phyloP scores from a whole-genome alignment of 2,329 filamentous ascomycete species.

The Cephalotrichum gorgonifer region DNA sequence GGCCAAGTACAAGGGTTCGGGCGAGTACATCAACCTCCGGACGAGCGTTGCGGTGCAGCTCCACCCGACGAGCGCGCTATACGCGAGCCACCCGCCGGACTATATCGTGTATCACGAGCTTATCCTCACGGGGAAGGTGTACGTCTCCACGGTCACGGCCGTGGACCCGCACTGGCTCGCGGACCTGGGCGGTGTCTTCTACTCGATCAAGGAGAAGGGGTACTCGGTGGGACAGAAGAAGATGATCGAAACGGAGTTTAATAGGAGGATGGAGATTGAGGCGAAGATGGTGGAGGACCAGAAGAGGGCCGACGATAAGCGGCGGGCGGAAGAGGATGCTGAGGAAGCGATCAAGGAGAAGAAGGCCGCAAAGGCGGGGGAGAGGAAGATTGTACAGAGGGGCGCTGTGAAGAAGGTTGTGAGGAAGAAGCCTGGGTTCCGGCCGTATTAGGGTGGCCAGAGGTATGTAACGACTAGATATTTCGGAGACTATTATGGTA shows the following conservation, averaged over 20 bases:
- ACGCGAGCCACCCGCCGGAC: conserved; percentile 90
- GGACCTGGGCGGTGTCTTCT: conserved; percentile 93
- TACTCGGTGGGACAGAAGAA: conserved; percentile 81
- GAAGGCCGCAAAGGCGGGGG: conserved; percentile 16
- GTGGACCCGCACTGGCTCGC: conserved; percentile 97
- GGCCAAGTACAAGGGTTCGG: conserved; percentile 88
- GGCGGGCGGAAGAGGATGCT: conserved; percentile 38
- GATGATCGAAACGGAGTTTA: conserved; percentile 85
- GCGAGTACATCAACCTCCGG: conserved; percentile 93
- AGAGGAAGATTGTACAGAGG: conserved; percentile 50
- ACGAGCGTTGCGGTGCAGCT: conserved; percentile 91
- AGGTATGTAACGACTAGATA: not conserved
- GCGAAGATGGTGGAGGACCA: conserved; percentile 84
- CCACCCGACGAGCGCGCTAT: conserved; percentile 87
- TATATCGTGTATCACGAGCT: conserved; percentile 98
- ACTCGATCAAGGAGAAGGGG: conserved; percentile 94
- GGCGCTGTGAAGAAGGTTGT: conserved; percentile 46
- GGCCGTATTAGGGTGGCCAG: conserved; percentile 6
- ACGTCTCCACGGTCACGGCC: conserved; percentile 93
- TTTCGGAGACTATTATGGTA: too few species aligned
- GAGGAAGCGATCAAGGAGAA: conserved; percentile 24
- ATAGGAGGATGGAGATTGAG: conserved; percentile 86
- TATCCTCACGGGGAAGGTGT: conserved; percentile 92
- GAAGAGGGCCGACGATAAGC: conserved; percentile 48
- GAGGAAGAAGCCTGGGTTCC: conserved; percentile 9